A percentile compares a stretch with the other conserved stretches of the same genome.
phyloP scores from a whole-genome alignment of 1,284 basidiomycete genomes.

The Hypsizygus ulmarius region DNA sequence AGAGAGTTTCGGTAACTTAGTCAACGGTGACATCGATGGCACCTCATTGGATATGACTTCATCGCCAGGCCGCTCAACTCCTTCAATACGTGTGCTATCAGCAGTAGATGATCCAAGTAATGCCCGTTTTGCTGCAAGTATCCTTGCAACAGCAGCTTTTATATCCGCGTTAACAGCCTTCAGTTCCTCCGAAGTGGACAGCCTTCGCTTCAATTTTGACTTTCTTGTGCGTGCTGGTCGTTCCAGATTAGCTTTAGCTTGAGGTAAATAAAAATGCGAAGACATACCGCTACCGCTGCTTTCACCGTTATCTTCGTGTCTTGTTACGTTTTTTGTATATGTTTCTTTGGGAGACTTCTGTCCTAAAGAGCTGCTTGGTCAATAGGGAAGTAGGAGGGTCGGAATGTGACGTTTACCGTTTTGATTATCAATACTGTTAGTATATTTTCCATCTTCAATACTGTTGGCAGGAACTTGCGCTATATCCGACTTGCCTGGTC shows the following conservation, averaged over 20 bases:
- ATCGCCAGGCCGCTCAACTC: too few species aligned
- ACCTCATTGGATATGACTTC: too few species aligned
- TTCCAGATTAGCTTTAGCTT: not conserved
- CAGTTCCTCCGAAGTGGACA: slow-evolving; percentile 10
- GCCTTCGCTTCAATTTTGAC: slow-evolving; percentile 3
- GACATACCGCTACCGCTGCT: not conserved
- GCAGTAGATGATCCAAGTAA: not conserved
- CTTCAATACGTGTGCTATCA: not conserved
- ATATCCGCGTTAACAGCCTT: slow-evolving; percentile 16
- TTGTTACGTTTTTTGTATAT: not conserved
- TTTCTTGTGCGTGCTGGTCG: slow-evolving; percentile 9
- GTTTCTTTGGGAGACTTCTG: too few species aligned
- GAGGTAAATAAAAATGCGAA: not conserved
- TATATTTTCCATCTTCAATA: too few species aligned
- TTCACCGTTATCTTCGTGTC: not conserved
- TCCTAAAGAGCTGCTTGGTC: too few species aligned
- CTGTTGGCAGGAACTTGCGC: too few species aligned
- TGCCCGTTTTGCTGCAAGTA: slow-evolving; percentile 18
- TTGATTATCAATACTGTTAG: too few species aligned
- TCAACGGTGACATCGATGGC: not conserved
- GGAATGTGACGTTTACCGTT: too few species aligned
- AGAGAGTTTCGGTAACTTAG: not conserved
- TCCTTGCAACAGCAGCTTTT: slow-evolving; percentile 11
- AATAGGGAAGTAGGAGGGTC: too few species aligned
- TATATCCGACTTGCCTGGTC: too few species aligned